phyloP scores from a whole-genome alignment of 306 rosid genomes.

The Trifolium repens region DNA sequence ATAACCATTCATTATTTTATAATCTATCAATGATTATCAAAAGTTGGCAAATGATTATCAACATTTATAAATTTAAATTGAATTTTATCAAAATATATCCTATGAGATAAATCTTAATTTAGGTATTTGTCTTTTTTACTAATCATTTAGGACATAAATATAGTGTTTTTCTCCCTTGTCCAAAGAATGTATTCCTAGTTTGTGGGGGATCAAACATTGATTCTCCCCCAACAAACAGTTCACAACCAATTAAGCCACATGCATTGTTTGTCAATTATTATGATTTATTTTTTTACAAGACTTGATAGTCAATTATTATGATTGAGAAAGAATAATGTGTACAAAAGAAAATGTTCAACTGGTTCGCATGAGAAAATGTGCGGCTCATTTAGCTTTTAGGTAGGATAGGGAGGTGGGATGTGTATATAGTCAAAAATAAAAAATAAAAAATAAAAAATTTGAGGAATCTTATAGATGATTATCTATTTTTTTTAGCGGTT shows the following conservation, averaged over 20 bases:
- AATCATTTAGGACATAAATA: no score
- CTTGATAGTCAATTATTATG: no score
- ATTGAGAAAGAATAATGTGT: neutral
- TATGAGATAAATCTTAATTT: no score
- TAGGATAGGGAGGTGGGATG: neutral
- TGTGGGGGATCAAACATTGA: neutral
- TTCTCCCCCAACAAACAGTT: neutral
- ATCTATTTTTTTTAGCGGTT: no score
- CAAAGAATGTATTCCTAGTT: no score
- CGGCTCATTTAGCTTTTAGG: neutral
- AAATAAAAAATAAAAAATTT: no score
- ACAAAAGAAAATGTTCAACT: neutral
- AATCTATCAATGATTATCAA: neutral
- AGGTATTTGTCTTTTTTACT: no score
- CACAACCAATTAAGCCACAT: neutral
- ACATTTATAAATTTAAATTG: neutral
- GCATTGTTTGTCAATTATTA: neutral
- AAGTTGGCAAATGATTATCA: neutral
- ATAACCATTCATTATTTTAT: neutral
- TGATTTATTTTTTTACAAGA: no score
- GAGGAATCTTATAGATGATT: no score
- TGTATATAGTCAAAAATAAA: conserved; percentile 19
- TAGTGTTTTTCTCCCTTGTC: no score
- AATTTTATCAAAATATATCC: no score
- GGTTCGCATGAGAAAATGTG: conserved; percentile 25